Evolutionary conservation across 2,329 filamentous ascomycete genomes (phyloP), one percentile per base, ranked within the genome.

Genomic region (Aspergillus sp.): DNA sequence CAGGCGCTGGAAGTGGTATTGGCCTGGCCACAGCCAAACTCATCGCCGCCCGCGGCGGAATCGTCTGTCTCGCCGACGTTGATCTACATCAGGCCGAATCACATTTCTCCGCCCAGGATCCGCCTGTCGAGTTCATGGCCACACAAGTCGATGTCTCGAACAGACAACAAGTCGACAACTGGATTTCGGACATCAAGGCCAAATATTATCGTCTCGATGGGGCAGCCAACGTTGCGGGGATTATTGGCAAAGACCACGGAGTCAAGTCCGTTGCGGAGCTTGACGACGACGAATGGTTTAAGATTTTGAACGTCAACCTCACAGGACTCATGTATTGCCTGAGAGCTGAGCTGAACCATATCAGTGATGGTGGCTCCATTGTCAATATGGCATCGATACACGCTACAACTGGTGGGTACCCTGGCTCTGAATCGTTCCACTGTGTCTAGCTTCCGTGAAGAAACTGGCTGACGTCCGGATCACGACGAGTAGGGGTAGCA

Each of bases 321-420:
- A 54, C 57, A 1, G 57, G 57, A 1, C 7, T 28, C 19, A 48
- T 54, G 41, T 48, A 54, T 17, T 59, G 49, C 25, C 49, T 59
- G 9, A 50, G 50, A 23, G 49, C 49, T 2, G 50, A 59, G 57
- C 49, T 59, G 5, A 53, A 47, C 2, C 5, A 22, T 7, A 34
- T 59, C 2, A 41, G 23, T 28, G 38, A 54, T 15, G 49, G 49
- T 15, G 57, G 57, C 7, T 53, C 49, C 15, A 59, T 59, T 53
- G 49, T 59, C 38, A 59, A 59, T 31, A 59, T 59, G 49, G 48
- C 57, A 5, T 59, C 52, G 22, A 9, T 15, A 25, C 11, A 43
- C n/a, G 15, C 19, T 23, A 30, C 17, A 8, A 15, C 34, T 15
- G 34, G 25, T 28, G 25, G 4, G 25, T 28, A 4, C 6, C 6